Conservation (phyloP, 768 basidiomycete genomes). For the Mycena rebaudengoi region DNA sequence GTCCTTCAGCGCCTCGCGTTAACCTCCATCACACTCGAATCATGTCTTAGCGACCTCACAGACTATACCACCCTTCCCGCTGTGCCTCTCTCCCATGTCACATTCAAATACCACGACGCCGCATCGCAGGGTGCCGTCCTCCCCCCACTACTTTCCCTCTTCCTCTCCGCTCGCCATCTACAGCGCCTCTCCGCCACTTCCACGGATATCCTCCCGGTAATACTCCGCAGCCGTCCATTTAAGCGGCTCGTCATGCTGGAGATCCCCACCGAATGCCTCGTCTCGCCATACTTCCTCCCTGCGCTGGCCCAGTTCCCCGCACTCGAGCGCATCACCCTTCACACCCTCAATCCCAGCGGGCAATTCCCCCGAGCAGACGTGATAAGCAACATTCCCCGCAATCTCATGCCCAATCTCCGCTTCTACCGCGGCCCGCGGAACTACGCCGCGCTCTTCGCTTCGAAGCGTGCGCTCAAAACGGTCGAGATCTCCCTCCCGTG, state of each 20-base stretch:
- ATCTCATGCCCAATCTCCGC: slow-evolving; percentile 11
- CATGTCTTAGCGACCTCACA: slow-evolving; percentile 19
- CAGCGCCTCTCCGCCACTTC: slow-evolving; percentile 17
- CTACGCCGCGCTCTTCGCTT: slow-evolving; percentile 17
- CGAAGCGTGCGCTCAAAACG: slow-evolving; percentile 2
- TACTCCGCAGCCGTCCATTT: slow-evolving; percentile 8
- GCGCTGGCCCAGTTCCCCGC: slow-evolving; percentile 18
- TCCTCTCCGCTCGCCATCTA: slow-evolving; percentile 24
- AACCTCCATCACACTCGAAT: slow-evolving; percentile 17
- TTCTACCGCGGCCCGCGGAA: slow-evolving; percentile 27
- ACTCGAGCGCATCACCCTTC: slow-evolving; percentile 24
- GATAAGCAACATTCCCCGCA: neutral
- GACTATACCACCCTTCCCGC: slow-evolving; percentile 2
- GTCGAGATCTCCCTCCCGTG: slow-evolving; percentile 16
- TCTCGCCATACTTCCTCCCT: neutral
- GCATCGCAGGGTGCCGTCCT: slow-evolving; percentile 7
- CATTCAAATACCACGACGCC: slow-evolving; percentile 12
- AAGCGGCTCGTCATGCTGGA: slow-evolving; percentile 14
- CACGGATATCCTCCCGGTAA: slow-evolving; percentile 11
- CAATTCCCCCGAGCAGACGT: slow-evolving; percentile 1
- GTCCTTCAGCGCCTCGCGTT: slow-evolving; percentile 15
- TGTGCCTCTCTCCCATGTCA: slow-evolving; percentile 13
- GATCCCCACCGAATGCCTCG: slow-evolving; percentile 12
- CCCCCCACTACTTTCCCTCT: slow-evolving; percentile 16
- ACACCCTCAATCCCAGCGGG: neutral